Evolutionary conservation across 139 green algal species (phyloP), one percentile per base, ranked within the genome.

Genomic region (Limnomonas spitsbergensis): DNA sequence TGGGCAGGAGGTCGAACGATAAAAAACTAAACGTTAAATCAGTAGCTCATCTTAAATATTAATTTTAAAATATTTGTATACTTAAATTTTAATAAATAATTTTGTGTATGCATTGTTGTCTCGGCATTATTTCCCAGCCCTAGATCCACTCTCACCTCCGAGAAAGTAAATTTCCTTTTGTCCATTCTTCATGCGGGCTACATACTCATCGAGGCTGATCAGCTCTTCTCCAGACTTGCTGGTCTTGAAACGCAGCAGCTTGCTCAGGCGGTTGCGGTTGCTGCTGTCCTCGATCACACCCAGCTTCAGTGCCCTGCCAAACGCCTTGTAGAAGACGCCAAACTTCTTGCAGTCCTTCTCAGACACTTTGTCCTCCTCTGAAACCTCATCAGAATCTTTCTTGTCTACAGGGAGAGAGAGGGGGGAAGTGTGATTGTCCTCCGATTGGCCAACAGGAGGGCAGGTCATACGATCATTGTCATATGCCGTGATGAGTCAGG

Each of bases 121-220:
- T 34, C 69, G 1, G 34, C 34, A 53, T 34, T 3, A 4, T 34
- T 36, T 6, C 4, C 27, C n/a, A 31, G 20, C 20, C 20, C 4
- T 14, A 3, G 1, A 56, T 78, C 56, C 68, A 29, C 47, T 29
- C 56, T 7, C 56, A 91, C 82, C 82, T 0, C 92, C 87, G 7
- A 99, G 76, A 89, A 95, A 99, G 88, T 98, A 98, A 87, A 99
- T 98, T 69, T 91, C 79, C 89, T 98, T 98, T 81, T 96, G 92
- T 2, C 88, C 91, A 3, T 77, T 75, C 91, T 98, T 97, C 94
- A 99, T 98, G 75, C 92, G 83, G 4, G 66, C 72, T 1, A 98
- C 84, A 81, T 99, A 98, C 52, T 95, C 89, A 0, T 96, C 91
- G 69, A 99, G 83, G 39, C 75, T 90, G 56, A 83, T 95, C 14